Conservation (phyloP, 768 basidiomycete genomes). For the Mycena olivaceomarginata region DNA sequence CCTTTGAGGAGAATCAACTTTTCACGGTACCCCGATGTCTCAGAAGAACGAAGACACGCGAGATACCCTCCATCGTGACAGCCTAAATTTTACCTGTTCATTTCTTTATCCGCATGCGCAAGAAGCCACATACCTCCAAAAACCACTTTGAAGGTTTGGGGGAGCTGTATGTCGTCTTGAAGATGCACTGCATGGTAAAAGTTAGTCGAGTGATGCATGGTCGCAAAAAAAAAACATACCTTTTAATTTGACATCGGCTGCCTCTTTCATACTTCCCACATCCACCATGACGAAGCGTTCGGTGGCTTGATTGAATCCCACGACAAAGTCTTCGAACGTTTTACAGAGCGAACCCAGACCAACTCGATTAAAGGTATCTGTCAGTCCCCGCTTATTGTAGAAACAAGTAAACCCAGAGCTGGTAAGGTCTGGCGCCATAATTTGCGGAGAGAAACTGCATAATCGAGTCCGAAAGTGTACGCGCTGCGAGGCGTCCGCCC, state of each 20-base stretch:
- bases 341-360: conserved; percentile 58
- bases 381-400: conserved; percentile 77
- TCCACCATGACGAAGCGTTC: conserved; percentile 83
- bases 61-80: conserved; percentile 87
- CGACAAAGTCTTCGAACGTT: conserved; percentile 78
- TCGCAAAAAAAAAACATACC: conserved; percentile 59
- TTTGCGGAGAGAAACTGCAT: conserved; percentile 57
- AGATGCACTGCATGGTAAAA: conserved; percentile 65
- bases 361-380: conserved; percentile 68
- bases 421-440: conserved; percentile 63
- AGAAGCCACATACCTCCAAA: conserved; percentile 70
- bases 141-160: conserved; percentile 79
- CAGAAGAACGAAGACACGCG: conserved; percentile 75
- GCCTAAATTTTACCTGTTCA: conserved; percentile 58
- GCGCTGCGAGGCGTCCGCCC: conserved; percentile 76
- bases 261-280: conserved; percentile 83
- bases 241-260: conserved; percentile 86
- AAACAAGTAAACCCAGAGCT: conserved; percentile 81
- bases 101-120: conserved; percentile 18
- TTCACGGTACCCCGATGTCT: conserved; percentile 78
- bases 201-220: conserved; percentile 8
- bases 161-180: conserved; percentile 76
- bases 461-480: conserved; percentile 64
- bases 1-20: conserved; percentile 81
- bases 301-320: conserved; percentile 83